Base-by-base conservation (phyloP, 2,329 filamentous ascomycete genomes). In the Penicillium sp. region DNA sequence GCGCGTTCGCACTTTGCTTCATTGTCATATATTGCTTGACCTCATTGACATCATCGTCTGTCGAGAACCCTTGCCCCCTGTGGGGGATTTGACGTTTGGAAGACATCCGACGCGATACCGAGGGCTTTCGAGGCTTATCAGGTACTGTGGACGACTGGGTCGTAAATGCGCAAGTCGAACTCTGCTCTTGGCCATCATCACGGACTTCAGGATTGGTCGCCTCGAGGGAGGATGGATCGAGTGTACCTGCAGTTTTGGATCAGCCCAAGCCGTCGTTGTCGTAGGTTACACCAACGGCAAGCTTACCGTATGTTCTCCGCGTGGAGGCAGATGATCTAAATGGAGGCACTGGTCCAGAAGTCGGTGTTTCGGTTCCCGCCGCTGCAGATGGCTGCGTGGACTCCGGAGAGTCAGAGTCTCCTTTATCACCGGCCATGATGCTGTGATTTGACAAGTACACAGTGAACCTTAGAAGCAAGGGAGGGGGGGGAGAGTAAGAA, bases 11-110 rank as follows among this genome's bases (percentile, higher is more conserved):
- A 6, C 64, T 57, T 38, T 72, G 67, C 62, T 61, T 74, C 63
- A 62, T 78, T 73, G 55, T 83, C 78, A 62, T 81, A 67, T 92
- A 89, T 59, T 85, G 84, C 68, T 90, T 87, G 20, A 96, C 85
- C 73, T 97, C 93, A 61, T 85, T 82, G 24, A 86, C 80, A 68
- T 91, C 92, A 72, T 97, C 93, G 70, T 97, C 92, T 46, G 90
- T 90, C 0, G 92, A 97, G 76, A 96, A 97, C 58, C 93, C 82
- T 60, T 89, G 89, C 31, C 92, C 90, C 52, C 90, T 88, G 70
- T 93, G 85, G 3, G 91, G 92, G 39, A 85, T 85, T 66, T 85
- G 81, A 50, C 78, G 74, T 59, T 84, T 89, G 24, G 90, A 91
- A 1, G 90, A 93, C 56, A 87, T 81, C 59, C 91, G 87, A 64